Evolutionary conservation across 768 basidiomycete species (phyloP).

Genomic region (Tulasnella sp.): DNA sequence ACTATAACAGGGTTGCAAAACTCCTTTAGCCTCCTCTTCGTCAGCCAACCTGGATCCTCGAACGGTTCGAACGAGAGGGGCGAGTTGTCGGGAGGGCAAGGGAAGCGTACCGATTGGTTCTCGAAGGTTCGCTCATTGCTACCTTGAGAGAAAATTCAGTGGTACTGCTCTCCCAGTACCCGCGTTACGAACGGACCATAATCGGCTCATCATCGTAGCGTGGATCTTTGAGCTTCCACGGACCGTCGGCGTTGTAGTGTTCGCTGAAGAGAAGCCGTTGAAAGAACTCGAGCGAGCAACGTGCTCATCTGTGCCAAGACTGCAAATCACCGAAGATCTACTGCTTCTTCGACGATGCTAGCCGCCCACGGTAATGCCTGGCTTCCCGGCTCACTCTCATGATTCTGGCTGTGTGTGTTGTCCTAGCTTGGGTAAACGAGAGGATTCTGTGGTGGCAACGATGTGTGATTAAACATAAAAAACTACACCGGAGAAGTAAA

Average conservation of each 20-base stretch:
- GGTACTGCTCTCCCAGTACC: neutral
- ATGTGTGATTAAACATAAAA: too few relatives aligned
- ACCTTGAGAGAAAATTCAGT: neutral
- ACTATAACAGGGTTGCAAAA: too few relatives aligned
- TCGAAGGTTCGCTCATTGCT: neutral
- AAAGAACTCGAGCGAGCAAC: neutral
- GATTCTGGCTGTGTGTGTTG: neutral
- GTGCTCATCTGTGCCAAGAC: neutral
- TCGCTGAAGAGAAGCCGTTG: neutral
- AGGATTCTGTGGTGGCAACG: too few relatives aligned
- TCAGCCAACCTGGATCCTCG: too few relatives aligned
- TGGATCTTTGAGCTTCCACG: neutral
- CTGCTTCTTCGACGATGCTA: too few relatives aligned
- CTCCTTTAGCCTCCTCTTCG: too few relatives aligned
- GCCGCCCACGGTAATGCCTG: neutral
- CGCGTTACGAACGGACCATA: slow-evolving; percentile 7
- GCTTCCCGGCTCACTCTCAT: neutral
- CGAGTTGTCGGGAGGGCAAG: neutral
- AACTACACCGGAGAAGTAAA: too few relatives aligned
- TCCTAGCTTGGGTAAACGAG: neutral
- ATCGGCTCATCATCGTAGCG: neutral
- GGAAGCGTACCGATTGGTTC: neutral
- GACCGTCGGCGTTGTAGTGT: neutral
- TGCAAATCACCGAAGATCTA: neutral
- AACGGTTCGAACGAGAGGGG: neutral